Evolutionary conservation across 2,329 filamentous ascomycete species (phyloP).

Genomic region (Aspergillus terreus): DNA sequence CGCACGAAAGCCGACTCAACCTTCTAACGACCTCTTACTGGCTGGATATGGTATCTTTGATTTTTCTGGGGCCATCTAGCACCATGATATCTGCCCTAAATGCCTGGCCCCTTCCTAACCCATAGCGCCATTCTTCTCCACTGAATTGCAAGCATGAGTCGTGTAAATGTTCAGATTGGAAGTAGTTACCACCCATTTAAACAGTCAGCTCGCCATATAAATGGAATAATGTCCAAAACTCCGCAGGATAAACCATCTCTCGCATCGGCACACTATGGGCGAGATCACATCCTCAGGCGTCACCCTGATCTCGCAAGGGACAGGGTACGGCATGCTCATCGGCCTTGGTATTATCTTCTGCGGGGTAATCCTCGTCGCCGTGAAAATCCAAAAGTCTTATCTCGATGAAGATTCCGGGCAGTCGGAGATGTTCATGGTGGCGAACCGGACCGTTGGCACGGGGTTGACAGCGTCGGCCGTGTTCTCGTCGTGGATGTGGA

Average conservation of each 20-base stretch:
- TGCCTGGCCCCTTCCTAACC: not conserved
- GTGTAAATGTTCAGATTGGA: not conserved
- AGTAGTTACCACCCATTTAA: not conserved
- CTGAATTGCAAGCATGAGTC: not conserved
- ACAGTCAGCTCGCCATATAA: not conserved
- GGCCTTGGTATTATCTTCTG: conserved; percentile 48
- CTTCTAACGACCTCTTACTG: not conserved
- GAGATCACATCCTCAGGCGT: conserved; percentile 5
- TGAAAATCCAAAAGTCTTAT: conserved; percentile 42
- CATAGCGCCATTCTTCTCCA: conserved; percentile 1
- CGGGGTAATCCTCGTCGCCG: conserved; percentile 44
- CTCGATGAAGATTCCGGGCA: conserved; percentile 32
- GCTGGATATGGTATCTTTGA: no score
- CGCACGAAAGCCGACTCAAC: not conserved
- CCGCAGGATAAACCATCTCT: not conserved
- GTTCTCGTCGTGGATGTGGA: conserved; percentile 40
- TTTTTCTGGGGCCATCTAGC: no score
- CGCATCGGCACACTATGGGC: not conserved
- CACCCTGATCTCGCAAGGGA: conserved; percentile 25
- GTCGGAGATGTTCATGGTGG: conserved; percentile 43
- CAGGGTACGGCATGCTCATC: conserved; percentile 46
- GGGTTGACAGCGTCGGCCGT: conserved; percentile 37
- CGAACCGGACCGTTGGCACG: conserved; percentile 35
- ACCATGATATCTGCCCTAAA: no score
- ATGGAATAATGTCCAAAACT: no score